phyloP scores from a whole-genome alignment of 805 yeast genomes.

The Cyberlindnera saturnus region DNA sequence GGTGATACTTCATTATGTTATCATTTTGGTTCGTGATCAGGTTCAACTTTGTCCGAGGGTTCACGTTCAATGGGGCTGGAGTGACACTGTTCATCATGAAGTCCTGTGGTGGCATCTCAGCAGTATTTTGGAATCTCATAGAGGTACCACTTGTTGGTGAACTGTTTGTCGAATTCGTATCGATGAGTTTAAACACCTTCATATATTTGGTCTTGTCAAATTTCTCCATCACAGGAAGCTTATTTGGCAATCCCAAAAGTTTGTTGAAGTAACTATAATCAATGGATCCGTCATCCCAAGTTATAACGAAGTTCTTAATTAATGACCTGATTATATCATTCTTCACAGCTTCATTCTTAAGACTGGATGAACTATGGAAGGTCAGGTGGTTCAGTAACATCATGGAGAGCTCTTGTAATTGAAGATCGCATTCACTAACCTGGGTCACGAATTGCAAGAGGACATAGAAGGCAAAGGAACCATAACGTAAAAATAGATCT shows the following conservation, averaged over 20 bases:
- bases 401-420: conserved; percentile 27
- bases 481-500: conserved; percentile 29
- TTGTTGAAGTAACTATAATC: conserved; percentile 14
- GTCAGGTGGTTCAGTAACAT: conserved; percentile 26
- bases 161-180: not conserved
- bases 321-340: conserved; percentile 22
- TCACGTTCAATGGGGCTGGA: not conserved
- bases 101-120: no score
- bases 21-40: not conserved
- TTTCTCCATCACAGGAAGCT: not conserved
- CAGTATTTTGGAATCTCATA: not conserved
- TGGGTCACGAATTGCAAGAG: conserved; percentile 29
- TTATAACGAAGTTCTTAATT: conserved; percentile 19
- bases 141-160: not conserved
- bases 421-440: conserved; percentile 29
- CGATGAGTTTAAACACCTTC: conserved; percentile 4
- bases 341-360: conserved; percentile 11
- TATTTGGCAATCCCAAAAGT: not conserved
- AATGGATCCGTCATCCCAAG: conserved; percentile 31
- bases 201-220: conserved; percentile 5
- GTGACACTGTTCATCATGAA: no score
- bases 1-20: no score
- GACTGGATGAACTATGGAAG: conserved; percentile 13
- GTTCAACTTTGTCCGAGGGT: not conserved
- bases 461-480: conserved; percentile 29